Conservation (phyloP, 2,329 filamentous ascomycete genomes). For the Fusarium kyushuense region DNA sequence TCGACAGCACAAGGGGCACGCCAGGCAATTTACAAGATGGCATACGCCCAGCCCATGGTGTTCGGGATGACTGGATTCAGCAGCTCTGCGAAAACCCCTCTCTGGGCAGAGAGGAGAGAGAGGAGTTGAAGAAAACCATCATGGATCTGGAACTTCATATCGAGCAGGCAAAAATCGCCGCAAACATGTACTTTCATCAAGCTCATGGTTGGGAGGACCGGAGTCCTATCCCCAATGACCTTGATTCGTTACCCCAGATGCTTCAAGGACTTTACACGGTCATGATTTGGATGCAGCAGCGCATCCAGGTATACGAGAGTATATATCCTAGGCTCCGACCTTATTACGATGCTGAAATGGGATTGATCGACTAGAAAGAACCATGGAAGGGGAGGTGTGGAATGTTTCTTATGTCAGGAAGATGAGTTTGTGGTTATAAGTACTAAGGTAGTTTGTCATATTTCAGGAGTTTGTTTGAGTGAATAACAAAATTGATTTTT, state of each 20-base stretch:
- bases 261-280: conserved; percentile 2
- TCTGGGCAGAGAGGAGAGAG: neutral
- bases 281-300: conserved; percentile 8
- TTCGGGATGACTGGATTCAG: neutral
- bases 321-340: neutral
- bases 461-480: neutral
- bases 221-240: neutral
- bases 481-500: neutral
- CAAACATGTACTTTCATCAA: neutral
- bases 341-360: neutral
- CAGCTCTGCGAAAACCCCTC: neutral
- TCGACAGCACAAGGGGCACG: no score
- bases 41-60: neutral
- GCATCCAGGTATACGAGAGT: conserved; percentile 24
- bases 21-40: neutral
- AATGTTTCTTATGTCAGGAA: neutral
- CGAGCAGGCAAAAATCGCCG: neutral
- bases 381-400: neutral
- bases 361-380: neutral
- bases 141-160: neutral
- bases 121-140: neutral
- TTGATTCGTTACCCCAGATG: neutral
- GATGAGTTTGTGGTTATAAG: neutral
- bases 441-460: neutral
- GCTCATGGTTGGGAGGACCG: conserved; percentile 3